A percentile compares a stretch with the other conserved stretches of the same genome.
These are phyloP conservation scores for Dalbergia cultrata DNA, from an alignment of 306 rosid genomes.

Conservation along the genomic window DNA sequence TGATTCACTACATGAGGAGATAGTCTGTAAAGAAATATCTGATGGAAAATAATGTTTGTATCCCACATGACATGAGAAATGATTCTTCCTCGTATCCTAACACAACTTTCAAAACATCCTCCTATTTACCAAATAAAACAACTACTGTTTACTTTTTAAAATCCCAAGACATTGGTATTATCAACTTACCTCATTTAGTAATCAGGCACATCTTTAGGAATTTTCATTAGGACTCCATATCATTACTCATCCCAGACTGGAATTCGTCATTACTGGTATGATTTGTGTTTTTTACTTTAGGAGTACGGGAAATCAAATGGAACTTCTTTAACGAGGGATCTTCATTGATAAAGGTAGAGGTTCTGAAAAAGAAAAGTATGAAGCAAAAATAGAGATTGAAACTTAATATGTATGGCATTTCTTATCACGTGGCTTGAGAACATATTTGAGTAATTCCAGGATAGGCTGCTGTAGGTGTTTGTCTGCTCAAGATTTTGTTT, in stretches of 20 bases:
- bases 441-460: conserved; percentile 62
- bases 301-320: conserved; percentile 28
- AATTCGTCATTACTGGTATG: conserved; percentile 87
- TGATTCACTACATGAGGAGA: conserved; percentile 79
- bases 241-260: conserved; percentile 57
- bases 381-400: conserved; percentile 78
- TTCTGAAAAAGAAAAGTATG: conserved; percentile 85
- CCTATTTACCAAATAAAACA: too few relatives aligned
- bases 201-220: too few relatives aligned
- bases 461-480: conserved; percentile 91
- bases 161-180: too few relatives aligned
- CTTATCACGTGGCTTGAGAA: conserved; percentile 87
- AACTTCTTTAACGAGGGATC: conserved; percentile 31
- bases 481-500: conserved; percentile 62
- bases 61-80: conserved; percentile 31
- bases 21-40: conserved; percentile 75
- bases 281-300: conserved; percentile 2
- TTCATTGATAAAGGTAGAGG: conserved; percentile 80
- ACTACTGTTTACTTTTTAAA: too few relatives aligned
- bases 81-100: too few relatives aligned
- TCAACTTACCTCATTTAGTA: too few relatives aligned
- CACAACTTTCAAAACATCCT: too few relatives aligned
- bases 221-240: too few relatives aligned
- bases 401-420: conserved; percentile 88
- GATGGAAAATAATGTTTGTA: conserved; percentile 71